phyloP scores from a whole-genome alignment of 2,329 filamentous ascomycete species.

The Aureobasidium musti region DNA sequence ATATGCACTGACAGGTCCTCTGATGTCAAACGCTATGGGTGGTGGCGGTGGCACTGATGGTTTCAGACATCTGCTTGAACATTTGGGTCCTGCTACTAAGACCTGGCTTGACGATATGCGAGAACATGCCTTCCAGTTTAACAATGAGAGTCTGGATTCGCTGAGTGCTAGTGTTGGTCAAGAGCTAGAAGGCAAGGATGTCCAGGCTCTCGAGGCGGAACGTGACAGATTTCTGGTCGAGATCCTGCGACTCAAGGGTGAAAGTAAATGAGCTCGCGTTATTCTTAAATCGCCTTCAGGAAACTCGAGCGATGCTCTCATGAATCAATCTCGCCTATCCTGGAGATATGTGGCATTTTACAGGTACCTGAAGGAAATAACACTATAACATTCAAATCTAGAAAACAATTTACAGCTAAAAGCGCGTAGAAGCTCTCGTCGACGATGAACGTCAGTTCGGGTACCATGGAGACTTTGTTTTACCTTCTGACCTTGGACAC shows the following conservation, averaged over 20 bases:
- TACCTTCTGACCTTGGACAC: too few relatives aligned
- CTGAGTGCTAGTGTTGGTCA: constrained; percentile 21
- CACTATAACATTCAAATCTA: too few relatives aligned
- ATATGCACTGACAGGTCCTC: constrained; percentile 58
- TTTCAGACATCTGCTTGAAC: constrained; percentile 25
- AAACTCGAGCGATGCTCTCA: too few relatives aligned
- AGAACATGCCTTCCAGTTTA: constrained; percentile 9
- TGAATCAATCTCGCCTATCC: too few relatives aligned
- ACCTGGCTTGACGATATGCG: constrained; percentile 21
- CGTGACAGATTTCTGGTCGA: constrained; percentile 8
- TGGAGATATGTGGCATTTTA: too few relatives aligned
- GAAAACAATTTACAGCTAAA: too few relatives aligned
- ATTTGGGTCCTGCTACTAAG: constrained; percentile 23
- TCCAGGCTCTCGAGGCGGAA: constrained; percentile 9
- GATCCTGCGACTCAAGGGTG: not conserved
- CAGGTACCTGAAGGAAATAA: too few relatives aligned
- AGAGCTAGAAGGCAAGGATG: constrained; percentile 18
- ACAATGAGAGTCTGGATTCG: constrained; percentile 10
- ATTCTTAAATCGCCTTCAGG: too few relatives aligned
- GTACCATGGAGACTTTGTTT: too few relatives aligned
- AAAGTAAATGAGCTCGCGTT: not conserved
- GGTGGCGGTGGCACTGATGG: constrained; percentile 39
- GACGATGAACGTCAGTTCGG: too few relatives aligned
- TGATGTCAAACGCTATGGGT: constrained; percentile 41
- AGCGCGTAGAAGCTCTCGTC: too few relatives aligned